Base-by-base conservation (phyloP, 768 basidiomycete species). In the Vishniacozyma victoriae region DNA sequence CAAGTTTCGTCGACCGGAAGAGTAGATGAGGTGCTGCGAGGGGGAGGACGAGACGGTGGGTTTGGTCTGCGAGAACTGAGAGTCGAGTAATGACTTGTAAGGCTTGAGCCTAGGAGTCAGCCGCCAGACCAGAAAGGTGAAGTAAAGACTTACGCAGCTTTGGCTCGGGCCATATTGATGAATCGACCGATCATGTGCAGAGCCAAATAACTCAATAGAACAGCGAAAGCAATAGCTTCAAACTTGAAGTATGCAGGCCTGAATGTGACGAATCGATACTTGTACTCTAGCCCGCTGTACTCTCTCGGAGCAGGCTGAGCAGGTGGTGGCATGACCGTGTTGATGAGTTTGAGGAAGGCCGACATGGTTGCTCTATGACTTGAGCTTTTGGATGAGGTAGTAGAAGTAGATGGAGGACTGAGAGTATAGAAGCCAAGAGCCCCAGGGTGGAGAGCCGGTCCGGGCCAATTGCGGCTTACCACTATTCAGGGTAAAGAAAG, bases 1-100 rank as follows among this genome's bases (percentile, higher is more conserved):
- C 46, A 90, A 67, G 56, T 80, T 82, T 50, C 85, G 84, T 51
- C 91, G 76, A 45, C 91, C 91, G 2, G 89, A 90, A 35, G 87
- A 87, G 74, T 86, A 95, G 65, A 78, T 78, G 75, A 88, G 86
- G 66, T 82, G 85, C 12, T 56, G 51, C 4, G 62, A 36, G 4
- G 66, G 60, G 22, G 54, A 55, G 18, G 66, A 64, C 7, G 60
- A 41, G 23, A 68, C 33, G 35, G 62, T 39, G 9, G 48, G 51
- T 37, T 54, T 36, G n/a, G 48, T 39, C 5, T 20, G 27, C 11
- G 86, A 82, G 75, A 95, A 95, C 70, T 93, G 88, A 27, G 78
- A 71, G 37, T 77, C 69, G 50, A 85, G 78, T 55, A 86, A 68
- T 6, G 77, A 72, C 19, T 74, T 69, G 71, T 88, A 79, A 16